A percentile compares a stretch with the other conserved stretches of the same genome.
phyloP scores from a whole-genome alignment of 345 rosid genomes.

The Gossypium stocksii region DNA sequence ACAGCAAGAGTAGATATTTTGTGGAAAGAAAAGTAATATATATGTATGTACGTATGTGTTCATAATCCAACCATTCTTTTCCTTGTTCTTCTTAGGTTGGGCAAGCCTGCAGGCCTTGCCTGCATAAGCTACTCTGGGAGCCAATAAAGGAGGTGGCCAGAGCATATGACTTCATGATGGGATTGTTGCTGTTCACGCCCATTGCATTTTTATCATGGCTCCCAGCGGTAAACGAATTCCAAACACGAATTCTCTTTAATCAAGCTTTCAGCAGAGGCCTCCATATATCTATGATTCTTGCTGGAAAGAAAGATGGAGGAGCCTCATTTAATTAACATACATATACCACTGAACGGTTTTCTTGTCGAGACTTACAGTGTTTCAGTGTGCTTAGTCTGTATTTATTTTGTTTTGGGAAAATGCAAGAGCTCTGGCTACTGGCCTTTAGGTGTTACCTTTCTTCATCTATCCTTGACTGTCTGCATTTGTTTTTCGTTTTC shows the following conservation, averaged over 20 bases:
- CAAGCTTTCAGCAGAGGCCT: conserved; percentile 95
- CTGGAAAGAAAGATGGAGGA: conserved; percentile 65
- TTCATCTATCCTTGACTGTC: not conserved
- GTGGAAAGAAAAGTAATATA: not conserved
- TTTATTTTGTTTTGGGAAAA: not conserved
- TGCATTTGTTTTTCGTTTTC: not conserved
- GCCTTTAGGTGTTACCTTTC: not conserved
- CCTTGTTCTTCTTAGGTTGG: conserved; percentile 42
- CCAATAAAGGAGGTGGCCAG: conserved; percentile 66
- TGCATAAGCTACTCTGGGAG: conserved; percentile 60
- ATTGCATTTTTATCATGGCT: conserved; percentile 91
- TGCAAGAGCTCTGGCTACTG: not conserved
- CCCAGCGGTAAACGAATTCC: conserved; percentile 86
- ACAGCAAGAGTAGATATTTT: not conserved
- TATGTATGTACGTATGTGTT: not conserved
- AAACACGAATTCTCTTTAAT: conserved; percentile 87
- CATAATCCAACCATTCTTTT: not conserved
- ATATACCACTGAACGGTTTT: not conserved
- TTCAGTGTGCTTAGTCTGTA: not conserved
- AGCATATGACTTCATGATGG: conserved; percentile 69
- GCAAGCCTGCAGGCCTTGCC: conserved; percentile 71
- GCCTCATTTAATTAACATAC: conserved; percentile 36
- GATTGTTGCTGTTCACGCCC: conserved; percentile 71
- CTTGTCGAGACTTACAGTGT: not conserved
- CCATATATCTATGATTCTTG: conserved; percentile 84